Evolutionary conservation across 106 monocot species (phyloP), one percentile per base, ranked within the genome.

Genomic region (Dioscorea alata): DNA sequence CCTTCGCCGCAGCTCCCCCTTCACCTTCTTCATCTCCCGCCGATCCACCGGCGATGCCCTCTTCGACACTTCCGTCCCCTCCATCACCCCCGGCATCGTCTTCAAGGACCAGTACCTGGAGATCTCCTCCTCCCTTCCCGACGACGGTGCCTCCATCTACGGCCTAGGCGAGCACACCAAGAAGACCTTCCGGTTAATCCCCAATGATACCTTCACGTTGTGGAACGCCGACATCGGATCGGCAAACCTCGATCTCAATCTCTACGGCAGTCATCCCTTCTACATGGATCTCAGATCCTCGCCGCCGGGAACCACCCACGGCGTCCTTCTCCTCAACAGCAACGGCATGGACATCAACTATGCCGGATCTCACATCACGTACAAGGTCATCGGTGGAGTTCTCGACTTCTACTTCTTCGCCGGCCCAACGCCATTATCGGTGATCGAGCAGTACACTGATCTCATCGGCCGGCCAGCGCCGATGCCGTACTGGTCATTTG

Each of bases 201-300:
- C 74, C 2, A 71, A 70, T 48, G 86, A 88, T 35, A 86, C 69
- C 6, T 49, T 83, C 15, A 93, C 92, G 2, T 12, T 93, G 51
- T 93, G 88, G 92, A 88, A 83, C 48, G 66, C 83, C 12, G 88
- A 86, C 65, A 79, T 83, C 4, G 57, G n/a, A 1, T 63, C 85
- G 8, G 7, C 25, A 35, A 34, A 24, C 31, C 23, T 35, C 1
- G 76, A 89, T 42, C 22, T 72, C 20, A 88, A 88, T 59, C 79
- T 93, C 0, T 89, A 93, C 48, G 92, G 92, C 1, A 86, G 86
- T 0, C 90, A 86, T 48, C 90, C 90, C 9, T 90, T 90, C 71
- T 90, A 90, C 73, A 73, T 90, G 69, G 90, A 90, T 48, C 28
- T 77, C 6, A 57, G 77, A 33, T 52, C 76, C 67, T 14, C 66